Base-by-base conservation (phyloP, 352 stramenopile species). In the Phytophthora colocasiae region DNA sequence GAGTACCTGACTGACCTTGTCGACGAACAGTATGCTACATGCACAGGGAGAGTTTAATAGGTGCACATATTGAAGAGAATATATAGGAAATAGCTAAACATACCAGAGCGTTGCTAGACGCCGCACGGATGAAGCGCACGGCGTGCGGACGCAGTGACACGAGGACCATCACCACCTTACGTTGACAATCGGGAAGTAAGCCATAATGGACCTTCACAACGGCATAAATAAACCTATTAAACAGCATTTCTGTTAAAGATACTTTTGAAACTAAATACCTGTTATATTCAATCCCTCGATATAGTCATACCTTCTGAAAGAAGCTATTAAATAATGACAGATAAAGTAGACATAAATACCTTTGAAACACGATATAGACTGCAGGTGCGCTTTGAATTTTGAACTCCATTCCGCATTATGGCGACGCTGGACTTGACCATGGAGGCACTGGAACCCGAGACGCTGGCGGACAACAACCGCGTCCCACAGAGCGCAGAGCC, bases 21-120 rank as follows among this genome's bases (percentile, higher is more conserved):
- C 69, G 73, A 22, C 78, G 83, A 41, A 93, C 81, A n/a, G 78
- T 85, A 64, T 95, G 86, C 86, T 94, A 29, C 49, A 10, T 49
- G 58, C 54, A 47, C 0, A 67, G 22, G 10, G 31, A 36, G 31
- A 43, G 31, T 50, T 40, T 15, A 45, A 44, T 49, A 40, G 58
- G 14, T 11, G 10, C 34, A 36, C 6, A 34, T 4, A 45, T n/a
- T 39, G 22, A 34, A 12, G 39, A 7, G 4, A 38, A 32, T 0
- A 3, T 12, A 24, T 40, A 8, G 27, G 1, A 1, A 46, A 36
- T 36, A 36, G 31, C 8, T 36, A 4, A 60, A 49, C 63, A 31
- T 7, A 66, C 60, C 57, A 69, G 45, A 39, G 31, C 29, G 27
- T 61, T 72, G 40, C 49, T 63, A 9, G 62, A 51, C n/a, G 55